Conservation (phyloP, 2,329 filamentous ascomycete genomes). For the Rutstroemia sp. region DNA sequence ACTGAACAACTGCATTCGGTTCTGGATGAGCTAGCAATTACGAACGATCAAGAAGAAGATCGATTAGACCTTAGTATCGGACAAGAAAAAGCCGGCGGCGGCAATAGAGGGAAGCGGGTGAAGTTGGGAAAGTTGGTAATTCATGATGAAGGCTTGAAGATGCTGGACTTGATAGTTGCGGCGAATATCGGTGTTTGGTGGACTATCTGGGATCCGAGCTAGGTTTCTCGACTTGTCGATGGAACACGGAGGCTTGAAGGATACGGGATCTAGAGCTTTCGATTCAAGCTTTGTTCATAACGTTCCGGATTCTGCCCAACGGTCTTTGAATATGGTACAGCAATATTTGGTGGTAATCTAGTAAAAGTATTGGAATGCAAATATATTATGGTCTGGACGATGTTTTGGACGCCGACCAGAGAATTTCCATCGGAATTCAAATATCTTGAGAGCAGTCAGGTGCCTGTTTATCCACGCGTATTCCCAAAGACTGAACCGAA, state of each 20-base stretch:
- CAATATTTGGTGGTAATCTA: not conserved
- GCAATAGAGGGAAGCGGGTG: constrained; percentile 74
- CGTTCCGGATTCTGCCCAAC: too few relatives aligned
- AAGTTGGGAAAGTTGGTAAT: constrained; percentile 93
- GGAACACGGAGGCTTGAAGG: not conserved
- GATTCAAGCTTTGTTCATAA: not conserved
- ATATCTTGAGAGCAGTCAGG: not conserved
- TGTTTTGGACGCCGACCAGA: too few relatives aligned
- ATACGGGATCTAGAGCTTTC: not conserved
- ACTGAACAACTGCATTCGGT: not conserved
- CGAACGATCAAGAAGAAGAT: constrained; percentile 31
- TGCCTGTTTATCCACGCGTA: not conserved
- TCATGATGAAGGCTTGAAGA: constrained; percentile 83
- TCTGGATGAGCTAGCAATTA: constrained; percentile 2
- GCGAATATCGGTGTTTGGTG: constrained; percentile 93
- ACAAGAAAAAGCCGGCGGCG: constrained; percentile 77
- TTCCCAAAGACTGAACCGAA: not conserved
- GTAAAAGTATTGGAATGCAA: too few relatives aligned
- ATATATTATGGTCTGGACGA: too few relatives aligned
- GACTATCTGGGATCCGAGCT: constrained; percentile 62
- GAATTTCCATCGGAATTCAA: not conserved
- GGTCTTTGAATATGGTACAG: not conserved
- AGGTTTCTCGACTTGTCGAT: not conserved
- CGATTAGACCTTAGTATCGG: constrained; percentile 69
- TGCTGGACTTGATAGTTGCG: constrained; percentile 88